Evolutionary conservation across 73 alveolate species (phyloP).

Genomic region (Stentor coeruleus): DNA sequence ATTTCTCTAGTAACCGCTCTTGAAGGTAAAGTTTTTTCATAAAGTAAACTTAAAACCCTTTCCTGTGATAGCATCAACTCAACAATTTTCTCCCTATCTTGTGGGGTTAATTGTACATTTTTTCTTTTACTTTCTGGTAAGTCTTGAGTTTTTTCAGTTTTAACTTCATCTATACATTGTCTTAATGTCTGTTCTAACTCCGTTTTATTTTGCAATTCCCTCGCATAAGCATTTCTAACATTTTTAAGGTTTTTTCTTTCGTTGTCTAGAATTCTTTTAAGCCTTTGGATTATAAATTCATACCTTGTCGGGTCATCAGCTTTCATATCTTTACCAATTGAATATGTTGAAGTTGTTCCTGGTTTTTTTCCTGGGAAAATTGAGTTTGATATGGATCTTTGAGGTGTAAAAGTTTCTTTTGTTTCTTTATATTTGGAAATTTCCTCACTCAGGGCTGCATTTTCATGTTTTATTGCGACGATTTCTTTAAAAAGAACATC

Average conservation of each 20-base stretch:
- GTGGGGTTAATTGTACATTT: constrained; percentile 34
- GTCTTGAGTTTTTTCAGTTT: constrained; percentile 43
- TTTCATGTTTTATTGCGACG: constrained; percentile 64
- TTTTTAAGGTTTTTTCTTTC: constrained; percentile 51
- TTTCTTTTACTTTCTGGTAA: constrained; percentile 18
- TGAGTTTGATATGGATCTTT: not conserved
- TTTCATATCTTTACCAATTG: constrained; percentile 31
- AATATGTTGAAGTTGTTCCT: too few species aligned
- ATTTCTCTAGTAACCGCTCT: constrained; percentile 31
- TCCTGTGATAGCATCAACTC: constrained; percentile 62
- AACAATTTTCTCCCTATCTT: constrained; percentile 67
- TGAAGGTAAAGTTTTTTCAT: constrained; percentile 71
- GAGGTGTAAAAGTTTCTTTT: not conserved
- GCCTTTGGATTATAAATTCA: constrained; percentile 45
- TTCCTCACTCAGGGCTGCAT: constrained; percentile 62
- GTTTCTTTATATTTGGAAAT: constrained; percentile 33
- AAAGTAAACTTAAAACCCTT: constrained; percentile 52
- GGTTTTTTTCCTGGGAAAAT: not conserved
- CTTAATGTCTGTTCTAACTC: constrained; percentile 52
- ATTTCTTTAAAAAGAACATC: constrained; percentile 57
- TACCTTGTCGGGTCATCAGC: constrained; percentile 51
- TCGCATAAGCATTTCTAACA: constrained; percentile 50
- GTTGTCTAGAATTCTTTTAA: constrained; percentile 44
- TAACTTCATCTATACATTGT: constrained; percentile 68
- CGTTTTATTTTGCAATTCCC: constrained; percentile 58